Evolutionary conservation across 495 filamentous ascomycete species (phyloP).

Genomic region (Halenospora varia): DNA sequence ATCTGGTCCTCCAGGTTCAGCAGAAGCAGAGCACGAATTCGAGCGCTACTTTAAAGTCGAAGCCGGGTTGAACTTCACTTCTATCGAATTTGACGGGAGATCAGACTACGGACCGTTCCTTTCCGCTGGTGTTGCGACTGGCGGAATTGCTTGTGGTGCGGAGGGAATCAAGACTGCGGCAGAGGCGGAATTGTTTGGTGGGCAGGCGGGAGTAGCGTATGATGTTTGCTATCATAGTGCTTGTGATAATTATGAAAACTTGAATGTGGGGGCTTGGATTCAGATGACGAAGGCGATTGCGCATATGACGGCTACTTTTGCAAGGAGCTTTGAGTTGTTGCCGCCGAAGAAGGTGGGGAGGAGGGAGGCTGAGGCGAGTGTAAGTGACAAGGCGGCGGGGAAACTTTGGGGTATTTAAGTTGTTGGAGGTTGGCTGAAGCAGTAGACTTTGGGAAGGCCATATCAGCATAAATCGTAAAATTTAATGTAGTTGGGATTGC

Average conservation of each 20-base stretch:
- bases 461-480: too few relatives aligned
- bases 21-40: conserved; percentile 58
- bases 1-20: conserved; percentile 60
- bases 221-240: conserved; percentile 61
- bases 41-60: conserved; percentile 49
- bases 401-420: too few relatives aligned
- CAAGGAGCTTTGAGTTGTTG: conserved; percentile 33
- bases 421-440: too few relatives aligned
- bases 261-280: conserved; percentile 56
- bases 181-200: conserved; percentile 55
- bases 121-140: conserved; percentile 55
- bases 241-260: conserved; percentile 55
- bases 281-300: conserved; percentile 60
- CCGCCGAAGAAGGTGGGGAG: too few relatives aligned
- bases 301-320: conserved; percentile 59
- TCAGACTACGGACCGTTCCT: conserved; percentile 70
- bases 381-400: too few relatives aligned
- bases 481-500: too few relatives aligned
- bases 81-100: conserved; percentile 58
- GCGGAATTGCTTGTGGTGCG: conserved; percentile 67
- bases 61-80: conserved; percentile 36
- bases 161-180: conserved; percentile 60
- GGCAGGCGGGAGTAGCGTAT: conserved; percentile 51
- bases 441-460: too few relatives aligned
- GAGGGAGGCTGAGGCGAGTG: too few relatives aligned